phyloP scores from a whole-genome alignment of 208 protist species.

The Crithidia thermophila region DNA sequence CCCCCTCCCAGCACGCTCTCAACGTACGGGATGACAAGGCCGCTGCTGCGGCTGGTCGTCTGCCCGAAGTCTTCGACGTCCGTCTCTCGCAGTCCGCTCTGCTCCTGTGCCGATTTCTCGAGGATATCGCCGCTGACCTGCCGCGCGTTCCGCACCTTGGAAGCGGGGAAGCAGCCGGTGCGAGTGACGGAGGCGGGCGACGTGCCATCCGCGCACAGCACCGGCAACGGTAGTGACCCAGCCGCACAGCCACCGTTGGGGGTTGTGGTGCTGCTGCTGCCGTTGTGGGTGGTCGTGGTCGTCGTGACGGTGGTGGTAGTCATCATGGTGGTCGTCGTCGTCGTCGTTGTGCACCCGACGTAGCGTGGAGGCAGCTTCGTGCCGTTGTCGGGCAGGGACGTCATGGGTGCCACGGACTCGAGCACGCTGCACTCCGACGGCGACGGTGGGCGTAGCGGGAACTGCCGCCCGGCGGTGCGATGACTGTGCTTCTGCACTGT shows the following conservation, averaged over 20 bases:
- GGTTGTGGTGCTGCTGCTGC: background rate
- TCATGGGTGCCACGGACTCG: background rate
- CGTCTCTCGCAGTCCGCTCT: slow-evolving; percentile 12
- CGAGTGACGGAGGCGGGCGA: background rate
- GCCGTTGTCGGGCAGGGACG: background rate
- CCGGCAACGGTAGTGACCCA: background rate
- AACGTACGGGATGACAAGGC: slow-evolving; percentile 18
- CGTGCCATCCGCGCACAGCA: background rate
- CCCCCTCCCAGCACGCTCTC: slow-evolving; percentile 5
- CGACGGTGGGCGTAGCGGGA: background rate
- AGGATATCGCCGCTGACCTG: background rate
- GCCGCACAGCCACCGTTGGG: no score
- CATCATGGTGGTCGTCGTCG: no score
- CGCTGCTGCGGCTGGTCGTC: slow-evolving; percentile 4
- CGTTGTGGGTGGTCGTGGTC: no score
- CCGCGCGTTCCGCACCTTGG: background rate
- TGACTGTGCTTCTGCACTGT: slow-evolving; percentile 27
- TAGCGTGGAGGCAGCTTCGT: background rate
- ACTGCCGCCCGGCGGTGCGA: slow-evolving; percentile 5
- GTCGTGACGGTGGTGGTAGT: no score
- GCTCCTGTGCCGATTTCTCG: no score
- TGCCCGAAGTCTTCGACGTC: slow-evolving; percentile 19
- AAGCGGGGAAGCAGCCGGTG: background rate
- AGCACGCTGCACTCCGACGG: slow-evolving; percentile 13
- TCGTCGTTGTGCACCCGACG: no score